phyloP scores from a whole-genome alignment of 495 filamentous ascomycete genomes.

The Aeminium ludgeri region DNA sequence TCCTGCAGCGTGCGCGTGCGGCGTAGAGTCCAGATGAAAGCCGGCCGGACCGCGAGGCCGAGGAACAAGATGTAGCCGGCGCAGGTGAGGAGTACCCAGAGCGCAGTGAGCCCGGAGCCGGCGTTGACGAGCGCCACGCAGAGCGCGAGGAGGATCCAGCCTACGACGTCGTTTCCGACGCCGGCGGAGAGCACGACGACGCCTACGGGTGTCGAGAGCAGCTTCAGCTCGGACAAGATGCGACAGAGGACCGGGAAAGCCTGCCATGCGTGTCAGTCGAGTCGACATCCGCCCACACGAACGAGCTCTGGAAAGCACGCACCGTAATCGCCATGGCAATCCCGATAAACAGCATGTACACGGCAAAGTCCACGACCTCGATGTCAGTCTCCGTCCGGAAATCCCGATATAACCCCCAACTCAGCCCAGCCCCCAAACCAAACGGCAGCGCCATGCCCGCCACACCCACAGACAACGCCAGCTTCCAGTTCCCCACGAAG shows the following conservation, averaged over 20 bases:
- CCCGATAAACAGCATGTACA: constrained; percentile 84
- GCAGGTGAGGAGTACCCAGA: constrained; percentile 68
- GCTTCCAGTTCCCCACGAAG: constrained; percentile 69
- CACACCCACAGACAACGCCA: constrained; percentile 64
- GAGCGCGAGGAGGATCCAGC: constrained; percentile 86
- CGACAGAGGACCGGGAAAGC: constrained; percentile 92
- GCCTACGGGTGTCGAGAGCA: constrained; percentile 70
- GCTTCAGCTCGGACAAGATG: constrained; percentile 82
- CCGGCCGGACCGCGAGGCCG: constrained; percentile 55
- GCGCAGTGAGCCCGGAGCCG: constrained; percentile 61
- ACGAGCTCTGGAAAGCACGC: constrained; percentile 10
- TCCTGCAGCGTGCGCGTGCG: constrained; percentile 68
- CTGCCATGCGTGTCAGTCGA: constrained; percentile 19
- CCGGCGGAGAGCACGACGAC: constrained; percentile 85
- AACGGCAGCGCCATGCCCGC: constrained; percentile 77
- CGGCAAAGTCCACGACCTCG: constrained; percentile 53
- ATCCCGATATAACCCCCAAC: constrained; percentile 69
- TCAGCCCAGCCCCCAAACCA: constrained; percentile 54
- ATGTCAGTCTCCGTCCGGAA: constrained; percentile 50
- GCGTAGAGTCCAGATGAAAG: constrained; percentile 58
- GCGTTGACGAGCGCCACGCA: constrained; percentile 92
- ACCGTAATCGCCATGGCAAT: constrained; percentile 87
- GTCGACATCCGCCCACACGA: neutral
- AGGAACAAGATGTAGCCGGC: constrained; percentile 66
- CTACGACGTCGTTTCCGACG: constrained; percentile 88